Base-by-base conservation (phyloP, 2,329 filamentous ascomycete species). In the Penicillium occitanis region DNA sequence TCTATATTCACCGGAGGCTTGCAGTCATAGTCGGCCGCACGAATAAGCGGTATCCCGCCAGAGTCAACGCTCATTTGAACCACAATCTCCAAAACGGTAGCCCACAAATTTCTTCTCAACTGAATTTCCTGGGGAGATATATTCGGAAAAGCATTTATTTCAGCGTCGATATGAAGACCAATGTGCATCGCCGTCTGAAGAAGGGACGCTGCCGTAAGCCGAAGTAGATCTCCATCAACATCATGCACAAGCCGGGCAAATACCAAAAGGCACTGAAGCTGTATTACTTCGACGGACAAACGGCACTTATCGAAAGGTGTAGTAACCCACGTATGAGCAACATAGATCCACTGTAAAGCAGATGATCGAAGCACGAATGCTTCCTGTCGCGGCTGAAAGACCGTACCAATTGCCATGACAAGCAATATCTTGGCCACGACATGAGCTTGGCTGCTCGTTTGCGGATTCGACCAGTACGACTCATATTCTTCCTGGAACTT, bases 281-380 rank as follows among this genome's bases (percentile, higher is more conserved):
- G 87, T 0, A 89, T 67, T n/a, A 77, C 79, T 35, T 82, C 79
- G 0, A 88, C 75, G 1, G 77, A 80, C 0, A 88, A 75, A 0
- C 80, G 75, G 17, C 80, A 78, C 67, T 88, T 89, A 70, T 82
- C 83, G 2, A 82, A 77, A 0, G 86, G 87, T 5, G 81, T 80
- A 0, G 83, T 81, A 0, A 85, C 61, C 84, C 84, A 89, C 0
- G 80, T 81, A 53, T 86, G 83, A 0, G 83, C 86, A 68, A 87
- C 85, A 64, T 85, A 84, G 0, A 88, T 75, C 87, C 86, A 89
- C 33, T 74, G 77, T 2, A 81, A 73, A 0, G 85, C 85, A 0
- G 76, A 76, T 2, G 72, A 28, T 1, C 84, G 79, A 25, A 59
- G 62, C 13, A 40, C 8, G 6, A 48, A 46, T 17, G 46, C 55